A percentile compares a stretch with the other conserved stretches of the same genome.
These are phyloP conservation scores for Aureobasidium mangrovei DNA, from an alignment of 2,329 filamentous ascomycete species.

Conservation along the genomic window DNA sequence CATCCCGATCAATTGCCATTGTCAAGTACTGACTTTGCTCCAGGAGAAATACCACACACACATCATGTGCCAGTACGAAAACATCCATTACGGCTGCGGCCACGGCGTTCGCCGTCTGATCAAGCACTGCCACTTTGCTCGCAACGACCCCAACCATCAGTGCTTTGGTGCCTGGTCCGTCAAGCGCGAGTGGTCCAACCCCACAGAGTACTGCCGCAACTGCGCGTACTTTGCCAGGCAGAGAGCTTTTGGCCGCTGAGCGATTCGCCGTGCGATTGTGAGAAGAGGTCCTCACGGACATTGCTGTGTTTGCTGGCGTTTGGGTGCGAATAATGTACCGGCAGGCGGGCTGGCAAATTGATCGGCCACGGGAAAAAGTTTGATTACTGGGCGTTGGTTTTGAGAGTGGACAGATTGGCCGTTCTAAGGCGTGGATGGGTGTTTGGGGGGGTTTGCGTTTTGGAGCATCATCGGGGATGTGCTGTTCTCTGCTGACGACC, in stretches of 20 bases:
- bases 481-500: too few species aligned
- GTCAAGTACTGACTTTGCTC: background rate
- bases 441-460: too few species aligned
- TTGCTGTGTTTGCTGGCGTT: too few species aligned
- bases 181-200: slow-evolving; percentile 49
- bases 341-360: too few species aligned
- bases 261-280: background rate
- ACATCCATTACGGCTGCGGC: slow-evolving; percentile 56
- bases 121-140: slow-evolving; percentile 65
- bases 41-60: background rate
- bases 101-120: slow-evolving; percentile 53
- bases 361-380: too few species aligned
- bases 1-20: background rate
- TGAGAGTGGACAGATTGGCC: too few species aligned
- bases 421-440: too few species aligned
- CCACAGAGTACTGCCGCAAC: slow-evolving; percentile 44
- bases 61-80: slow-evolving; percentile 62
- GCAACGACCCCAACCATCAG: slow-evolving; percentile 61
- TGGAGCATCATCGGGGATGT: too few species aligned
- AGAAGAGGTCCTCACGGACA: background rate
- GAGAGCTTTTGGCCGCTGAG: background rate
- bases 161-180: slow-evolving; percentile 61
- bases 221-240: slow-evolving; percentile 17
- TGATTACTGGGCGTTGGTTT: too few species aligned
- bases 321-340: too few species aligned